Evolutionary conservation across 495 filamentous ascomycete species (phyloP), one percentile per base, ranked within the genome.

Genomic region (Penicillium dipodomyicola): DNA sequence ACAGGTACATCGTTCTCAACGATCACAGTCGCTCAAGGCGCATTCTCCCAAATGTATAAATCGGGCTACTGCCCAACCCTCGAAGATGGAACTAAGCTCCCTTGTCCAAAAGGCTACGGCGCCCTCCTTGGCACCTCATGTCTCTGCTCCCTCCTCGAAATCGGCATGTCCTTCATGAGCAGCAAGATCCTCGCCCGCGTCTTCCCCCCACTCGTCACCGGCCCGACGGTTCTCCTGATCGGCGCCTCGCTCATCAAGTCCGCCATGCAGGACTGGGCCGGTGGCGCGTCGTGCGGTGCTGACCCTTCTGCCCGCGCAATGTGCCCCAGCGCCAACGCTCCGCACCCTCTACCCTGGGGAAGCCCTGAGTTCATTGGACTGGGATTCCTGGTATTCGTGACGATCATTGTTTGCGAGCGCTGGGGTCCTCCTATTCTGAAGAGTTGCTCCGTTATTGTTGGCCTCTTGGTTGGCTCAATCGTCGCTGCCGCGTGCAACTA

Each of bases 191-290:
- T 96, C 53, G 83, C 91, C 59, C 84, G 80, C 61, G 79, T 96
- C 65, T 96, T 96, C 73, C 91, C 92, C 35, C 92, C 91, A 0
- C 79, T 96, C 39, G 91, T 96, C 41, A 97, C 92, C 10, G 92
- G 91, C 5, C 90, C 82, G 4, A 93, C 89, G 0, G 89, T 94
- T 35, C 83, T 88, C 65, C 78, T 94, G 48, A 89, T 91, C 49
- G 87, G 91, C 49, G 83, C 91, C 49, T 77, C 80, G 40, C 79
- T 96, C 27, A 88, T 96, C 66, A 62, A 87, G 62, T 83, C 83
- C 43, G 90, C 87, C 15, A 90, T 97, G 71, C 71, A 88, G 64
- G 82, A 90, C 67, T 96, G 92, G 92, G 88, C 86, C 15, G 92
- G 92, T 52, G 91, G 92, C 42, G 77, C 77, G 22, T 85, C 86